A percentile compares a stretch with the other conserved stretches of the same genome.
phyloP scores from a whole-genome alignment of 495 filamentous ascomycete species.

The Neurospora sp. region DNA sequence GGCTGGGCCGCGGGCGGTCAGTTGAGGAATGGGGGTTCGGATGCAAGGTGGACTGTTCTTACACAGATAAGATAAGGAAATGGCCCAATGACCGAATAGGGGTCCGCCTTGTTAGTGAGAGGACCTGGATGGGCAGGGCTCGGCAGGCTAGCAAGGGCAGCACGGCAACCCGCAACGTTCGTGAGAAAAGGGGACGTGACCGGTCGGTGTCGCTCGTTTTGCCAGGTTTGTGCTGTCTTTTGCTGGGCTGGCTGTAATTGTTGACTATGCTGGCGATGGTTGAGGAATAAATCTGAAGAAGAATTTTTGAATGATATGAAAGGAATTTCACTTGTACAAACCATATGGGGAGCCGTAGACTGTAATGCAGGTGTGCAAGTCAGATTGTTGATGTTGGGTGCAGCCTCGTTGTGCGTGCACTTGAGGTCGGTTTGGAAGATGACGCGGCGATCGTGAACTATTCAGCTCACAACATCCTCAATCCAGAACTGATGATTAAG shows the following conservation, averaged over 20 bases:
- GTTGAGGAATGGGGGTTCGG: neutral
- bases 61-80: neutral
- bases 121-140: neutral
- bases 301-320: neutral
- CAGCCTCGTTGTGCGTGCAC: neutral
- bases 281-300: neutral
- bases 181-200: neutral
- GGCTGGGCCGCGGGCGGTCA: neutral
- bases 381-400: neutral
- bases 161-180: neutral
- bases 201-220: neutral
- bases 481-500: neutral
- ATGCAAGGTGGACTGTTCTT: neutral
- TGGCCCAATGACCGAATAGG: neutral
- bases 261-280: neutral
- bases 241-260: neutral
- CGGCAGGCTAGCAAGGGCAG: neutral
- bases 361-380: neutral
- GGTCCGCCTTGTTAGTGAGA: neutral
- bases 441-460: neutral
- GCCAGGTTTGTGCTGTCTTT: neutral
- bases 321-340: neutral
- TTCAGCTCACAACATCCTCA: neutral
- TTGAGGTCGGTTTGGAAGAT: neutral
- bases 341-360: neutral